phyloP scores from a whole-genome alignment of 352 stramenopile genomes.

The Globisporangium nunn region DNA sequence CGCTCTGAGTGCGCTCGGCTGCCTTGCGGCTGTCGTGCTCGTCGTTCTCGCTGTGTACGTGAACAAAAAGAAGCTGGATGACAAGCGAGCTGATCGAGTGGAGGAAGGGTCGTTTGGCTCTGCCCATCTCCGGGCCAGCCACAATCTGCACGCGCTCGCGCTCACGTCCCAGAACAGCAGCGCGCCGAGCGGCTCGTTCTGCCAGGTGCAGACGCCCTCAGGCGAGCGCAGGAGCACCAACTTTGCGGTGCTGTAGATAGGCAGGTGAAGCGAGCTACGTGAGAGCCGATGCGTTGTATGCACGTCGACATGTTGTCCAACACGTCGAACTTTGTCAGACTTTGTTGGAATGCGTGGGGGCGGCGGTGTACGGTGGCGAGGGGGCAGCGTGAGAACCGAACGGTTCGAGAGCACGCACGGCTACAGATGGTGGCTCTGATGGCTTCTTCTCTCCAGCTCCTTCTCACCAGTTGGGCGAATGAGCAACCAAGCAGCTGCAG shows the following conservation, averaged over 20 bases:
- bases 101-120: conserved; percentile 6
- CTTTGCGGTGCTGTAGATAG: conserved; percentile 1
- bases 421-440: too few relatives aligned
- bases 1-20: conserved; percentile 17
- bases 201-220: conserved; percentile 15
- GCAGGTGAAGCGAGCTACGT: too few relatives aligned
- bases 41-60: conserved; percentile 19
- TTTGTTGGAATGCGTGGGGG: too few relatives aligned
- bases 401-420: too few relatives aligned
- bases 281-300: neutral
- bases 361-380: too few relatives aligned
- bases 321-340: too few relatives aligned
- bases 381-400: too few relatives aligned
- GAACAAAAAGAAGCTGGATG: conserved; percentile 18
- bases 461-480: too few relatives aligned
- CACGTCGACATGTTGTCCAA: too few relatives aligned
- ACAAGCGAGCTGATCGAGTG: conserved; percentile 13
- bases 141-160: neutral
- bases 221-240: neutral
- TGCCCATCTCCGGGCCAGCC: conserved; percentile 2
- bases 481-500: too few relatives aligned
- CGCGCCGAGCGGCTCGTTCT: conserved; percentile 17
- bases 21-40: conserved; percentile 18
- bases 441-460: too few relatives aligned
- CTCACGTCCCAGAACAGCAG: conserved; percentile 1